Evolutionary conservation across 306 rosid species (phyloP), one percentile per base, ranked within the genome.

Genomic region (Abrus precatorius): DNA sequence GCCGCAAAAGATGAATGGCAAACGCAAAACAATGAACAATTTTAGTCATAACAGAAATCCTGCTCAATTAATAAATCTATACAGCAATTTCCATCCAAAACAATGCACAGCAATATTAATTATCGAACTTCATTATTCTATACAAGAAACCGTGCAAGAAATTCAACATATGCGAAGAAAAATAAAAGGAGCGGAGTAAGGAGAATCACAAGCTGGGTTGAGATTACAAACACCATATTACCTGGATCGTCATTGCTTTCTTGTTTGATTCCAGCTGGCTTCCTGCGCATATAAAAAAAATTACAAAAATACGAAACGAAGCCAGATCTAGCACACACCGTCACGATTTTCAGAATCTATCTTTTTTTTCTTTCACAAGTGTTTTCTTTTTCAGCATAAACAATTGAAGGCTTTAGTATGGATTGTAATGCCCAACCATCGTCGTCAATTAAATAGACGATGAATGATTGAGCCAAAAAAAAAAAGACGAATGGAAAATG

Each of bases 221-320:
- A 77, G 56, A 40, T 52, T 11, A 45, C 40, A 53, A 13, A 83
- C 52, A 30, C 33, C n/a, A 54, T 11, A 75, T 43, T 87, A 90
- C 97, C 95, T 92, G 97, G 50, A 90, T 90, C 7, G 68, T 3
- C 97, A 92, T 89, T 7, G 95, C 95, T 79, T 90, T 92, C 82
- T 92, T 90, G 91, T 92, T 92, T 41, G 93, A 62, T 9, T 89
- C 92, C 55, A 92, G 88, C 88, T 92, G 97, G 82, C 97, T 92
- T 36, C 95, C 95, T 90, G 84, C 30, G 6, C 43, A 84, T 27
- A 60, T 10, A 43, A 61, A 61, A 34, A 5, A 28, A 44, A 56
- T 11, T 12, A 57, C 65, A 28, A 32, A 60, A 71, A n/a, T 77
- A 27, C 74, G 6, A 3, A 69, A 62, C 32, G 1, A 41, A 27